Conservation (phyloP, 2,329 filamentous ascomycete species). For the Thermomyces lanuginosus region DNA sequence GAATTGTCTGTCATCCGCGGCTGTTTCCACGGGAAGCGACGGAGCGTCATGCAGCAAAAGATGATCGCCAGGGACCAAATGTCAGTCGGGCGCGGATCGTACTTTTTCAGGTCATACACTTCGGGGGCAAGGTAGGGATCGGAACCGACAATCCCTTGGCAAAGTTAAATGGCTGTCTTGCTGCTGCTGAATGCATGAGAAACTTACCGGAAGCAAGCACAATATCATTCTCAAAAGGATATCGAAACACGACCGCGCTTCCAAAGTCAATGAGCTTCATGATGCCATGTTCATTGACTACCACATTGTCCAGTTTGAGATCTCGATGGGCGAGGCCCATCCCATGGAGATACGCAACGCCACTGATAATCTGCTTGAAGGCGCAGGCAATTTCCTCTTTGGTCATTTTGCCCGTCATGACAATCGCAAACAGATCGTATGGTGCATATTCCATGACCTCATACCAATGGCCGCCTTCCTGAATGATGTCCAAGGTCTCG, state of each 20-base stretch:
- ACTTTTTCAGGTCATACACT: constrained; percentile 84
- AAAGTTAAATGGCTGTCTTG: constrained; percentile 6
- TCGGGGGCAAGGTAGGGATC: constrained; percentile 95
- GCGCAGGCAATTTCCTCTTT: constrained; percentile 79
- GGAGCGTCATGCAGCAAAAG: constrained; percentile 94
- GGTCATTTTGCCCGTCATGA: constrained; percentile 97
- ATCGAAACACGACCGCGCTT: constrained; percentile 89
- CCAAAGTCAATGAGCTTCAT: constrained; percentile 99
- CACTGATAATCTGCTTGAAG: constrained; percentile 86
- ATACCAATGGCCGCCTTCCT: constrained; percentile 88
- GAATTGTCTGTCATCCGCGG: constrained; percentile 84
- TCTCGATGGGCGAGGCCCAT: constrained; percentile 92
- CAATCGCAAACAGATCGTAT: constrained; percentile 88
- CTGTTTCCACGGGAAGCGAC: constrained; percentile 93
- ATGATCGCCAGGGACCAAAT: constrained; percentile 98
- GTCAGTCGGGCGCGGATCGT: constrained; percentile 85
- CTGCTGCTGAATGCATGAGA: constrained; percentile 1
- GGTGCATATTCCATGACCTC: constrained; percentile 99
- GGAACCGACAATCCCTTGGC: constrained; percentile 59
- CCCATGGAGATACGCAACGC: constrained; percentile 84
- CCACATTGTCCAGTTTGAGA: constrained; percentile 92
- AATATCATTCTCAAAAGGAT: constrained; percentile 85
- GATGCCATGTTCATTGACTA: constrained; percentile 88
- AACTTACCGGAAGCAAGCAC: constrained; percentile 62
- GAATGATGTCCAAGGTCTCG: constrained; percentile 89